Conservation (phyloP, 768 basidiomycete genomes). For the Fistulinella prunicolor region DNA sequence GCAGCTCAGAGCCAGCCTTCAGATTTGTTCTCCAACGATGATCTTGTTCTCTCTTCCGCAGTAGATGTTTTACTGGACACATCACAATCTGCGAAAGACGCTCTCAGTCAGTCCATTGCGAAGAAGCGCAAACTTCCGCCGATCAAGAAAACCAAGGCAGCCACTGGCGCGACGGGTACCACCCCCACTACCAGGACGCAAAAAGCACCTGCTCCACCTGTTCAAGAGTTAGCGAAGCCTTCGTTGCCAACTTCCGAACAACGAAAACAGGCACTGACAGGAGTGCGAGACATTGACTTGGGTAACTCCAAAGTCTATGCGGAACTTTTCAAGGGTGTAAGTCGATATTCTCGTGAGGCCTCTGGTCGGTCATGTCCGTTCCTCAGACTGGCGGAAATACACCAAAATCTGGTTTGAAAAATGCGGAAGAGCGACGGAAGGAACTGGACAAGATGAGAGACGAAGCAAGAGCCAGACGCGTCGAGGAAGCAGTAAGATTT, state of each 20-base stretch:
- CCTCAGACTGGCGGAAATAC: slow-evolving; percentile 42
- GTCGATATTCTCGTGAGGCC: slow-evolving; percentile 13
- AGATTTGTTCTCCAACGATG: slow-evolving; percentile 33
- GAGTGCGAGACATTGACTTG: slow-evolving; percentile 59
- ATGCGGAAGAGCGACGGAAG: slow-evolving; percentile 65
- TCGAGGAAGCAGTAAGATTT: slow-evolving; percentile 50
- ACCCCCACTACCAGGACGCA: slow-evolving; percentile 26
- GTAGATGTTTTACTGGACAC: slow-evolving; percentile 11
- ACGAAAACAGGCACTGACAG: slow-evolving; percentile 42
- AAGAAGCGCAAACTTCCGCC: slow-evolving; percentile 65
- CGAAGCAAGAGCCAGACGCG: slow-evolving; percentile 58
- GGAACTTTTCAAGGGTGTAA: slow-evolving; percentile 56
- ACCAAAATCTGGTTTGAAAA: slow-evolving; percentile 44
- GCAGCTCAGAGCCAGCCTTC: slow-evolving; percentile 32
- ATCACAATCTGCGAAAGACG: slow-evolving; percentile 30
- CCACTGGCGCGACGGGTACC: slow-evolving; percentile 17
- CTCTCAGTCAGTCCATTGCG: slow-evolving; percentile 26
- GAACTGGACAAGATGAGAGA: slow-evolving; percentile 70
- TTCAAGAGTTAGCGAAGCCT: slow-evolving; percentile 27
- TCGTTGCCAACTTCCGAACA: slow-evolving; percentile 26
- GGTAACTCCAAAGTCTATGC: slow-evolving; percentile 62
- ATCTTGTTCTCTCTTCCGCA: slow-evolving; percentile 5
- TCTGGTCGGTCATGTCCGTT: not conserved
- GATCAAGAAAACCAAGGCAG: slow-evolving; percentile 65
- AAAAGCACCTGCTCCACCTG: slow-evolving; percentile 13